Conservation (phyloP, 73 alveolate species). For the Blepharisma stoltei region DNA sequence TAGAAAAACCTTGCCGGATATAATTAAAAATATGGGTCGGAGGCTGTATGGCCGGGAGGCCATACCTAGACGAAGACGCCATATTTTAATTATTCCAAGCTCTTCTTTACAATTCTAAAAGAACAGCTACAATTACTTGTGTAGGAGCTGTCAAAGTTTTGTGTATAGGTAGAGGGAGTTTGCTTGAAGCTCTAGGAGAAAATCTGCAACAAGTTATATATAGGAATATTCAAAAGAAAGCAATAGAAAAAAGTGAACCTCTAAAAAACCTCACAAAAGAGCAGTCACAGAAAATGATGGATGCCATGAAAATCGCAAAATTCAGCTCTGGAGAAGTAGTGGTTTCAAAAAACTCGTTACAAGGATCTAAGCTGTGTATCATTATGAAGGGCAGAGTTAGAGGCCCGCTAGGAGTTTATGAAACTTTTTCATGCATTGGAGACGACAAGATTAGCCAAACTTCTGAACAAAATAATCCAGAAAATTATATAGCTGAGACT, state of each 20-base stretch:
- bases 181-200: constrained; percentile 9
- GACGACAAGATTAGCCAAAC: background rate
- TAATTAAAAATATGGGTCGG: too few relatives aligned
- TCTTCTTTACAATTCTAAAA: constrained; percentile 32
- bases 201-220: constrained; percentile 27
- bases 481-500: constrained; percentile 45
- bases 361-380: constrained; percentile 28
- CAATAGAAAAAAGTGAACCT: background rate
- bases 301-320: constrained; percentile 21
- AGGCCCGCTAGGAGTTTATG: constrained; percentile 36
- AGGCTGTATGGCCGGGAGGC: too few relatives aligned
- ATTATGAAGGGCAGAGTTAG: constrained; percentile 37
- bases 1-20: too few relatives aligned
- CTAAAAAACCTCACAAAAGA: constrained; percentile 35
- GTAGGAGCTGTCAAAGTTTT: background rate
- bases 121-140: constrained; percentile 38
- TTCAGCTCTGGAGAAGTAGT: constrained; percentile 34
- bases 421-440: background rate
- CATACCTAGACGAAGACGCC: too few relatives aligned
- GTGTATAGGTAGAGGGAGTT: constrained; percentile 2
- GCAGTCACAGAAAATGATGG: constrained; percentile 37
- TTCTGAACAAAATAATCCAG: constrained; percentile 11
- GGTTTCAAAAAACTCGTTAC: constrained; percentile 31
- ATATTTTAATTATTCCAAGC: too few relatives aligned
- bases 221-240: background rate